A percentile compares a stretch with the other conserved stretches of the same genome.
phyloP scores from a whole-genome alignment of 176 grass and related monocot species.

The Aegilops sharonensis region DNA sequence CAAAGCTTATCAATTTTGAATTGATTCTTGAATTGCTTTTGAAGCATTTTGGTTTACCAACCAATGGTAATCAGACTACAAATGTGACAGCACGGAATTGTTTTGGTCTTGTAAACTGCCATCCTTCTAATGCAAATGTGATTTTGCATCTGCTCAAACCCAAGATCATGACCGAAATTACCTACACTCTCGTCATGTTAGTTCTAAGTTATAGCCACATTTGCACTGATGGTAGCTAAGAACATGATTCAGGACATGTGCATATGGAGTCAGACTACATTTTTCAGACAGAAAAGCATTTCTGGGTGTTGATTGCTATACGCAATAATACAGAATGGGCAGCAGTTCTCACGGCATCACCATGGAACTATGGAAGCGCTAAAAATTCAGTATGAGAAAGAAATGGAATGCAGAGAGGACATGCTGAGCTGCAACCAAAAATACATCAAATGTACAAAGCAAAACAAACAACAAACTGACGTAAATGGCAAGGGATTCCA shows the following conservation, averaged over 20 bases:
- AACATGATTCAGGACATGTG: neutral
- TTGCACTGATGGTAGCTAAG: neutral
- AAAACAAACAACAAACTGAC: conserved; percentile 23
- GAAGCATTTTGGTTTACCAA: neutral
- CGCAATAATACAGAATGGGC: neutral
- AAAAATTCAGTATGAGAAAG: neutral
- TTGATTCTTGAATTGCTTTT: neutral
- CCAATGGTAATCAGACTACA: neutral
- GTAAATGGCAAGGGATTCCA: conserved; percentile 37
- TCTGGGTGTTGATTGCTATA: neutral
- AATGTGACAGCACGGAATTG: neutral
- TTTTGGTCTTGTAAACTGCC: neutral
- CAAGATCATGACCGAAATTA: neutral
- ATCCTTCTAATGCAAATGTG: neutral
- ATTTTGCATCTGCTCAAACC: neutral
- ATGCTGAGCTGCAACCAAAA: neutral
- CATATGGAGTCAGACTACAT: neutral
- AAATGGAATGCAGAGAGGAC: neutral
- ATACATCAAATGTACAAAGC: conserved; percentile 14
- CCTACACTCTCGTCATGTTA: neutral
- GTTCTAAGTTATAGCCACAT: neutral
- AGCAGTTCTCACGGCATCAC: neutral
- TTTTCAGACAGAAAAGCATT: neutral
- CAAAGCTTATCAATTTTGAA: neutral
- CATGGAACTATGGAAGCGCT: neutral